Evolutionary conservation across 768 basidiomycete genomes (phyloP), one percentile per base, ranked within the genome.

Genomic region (Rhizopogon sp.): DNA sequence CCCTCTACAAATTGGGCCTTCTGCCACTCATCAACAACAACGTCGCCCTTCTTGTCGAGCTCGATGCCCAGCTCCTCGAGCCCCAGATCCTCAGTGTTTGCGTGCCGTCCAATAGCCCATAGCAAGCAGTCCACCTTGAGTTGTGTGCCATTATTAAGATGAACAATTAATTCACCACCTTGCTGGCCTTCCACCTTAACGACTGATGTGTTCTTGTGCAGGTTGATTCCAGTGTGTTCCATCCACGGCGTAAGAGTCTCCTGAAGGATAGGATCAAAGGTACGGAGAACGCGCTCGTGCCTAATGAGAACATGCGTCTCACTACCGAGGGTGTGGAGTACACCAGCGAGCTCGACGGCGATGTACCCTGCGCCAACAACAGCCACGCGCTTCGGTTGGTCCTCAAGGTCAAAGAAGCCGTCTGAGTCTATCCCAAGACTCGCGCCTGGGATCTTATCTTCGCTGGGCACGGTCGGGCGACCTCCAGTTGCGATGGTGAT

Each of bases 311-410:
- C 71, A 67, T 98, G 94, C 7, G 93, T 94, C 72, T 98, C 93
- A 37, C 87, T 81, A 20, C 95, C 93, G 54, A 97, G 83, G 6
- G 90, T 79, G 71, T 98, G 84, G 73, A 99, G 83, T 53, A 99
- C 83, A 17, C 97, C 97, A 5, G 96, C 93, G 44, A 99, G 84
- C 72, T 99, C 97, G 58, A 98, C 91, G 16, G 94, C 94, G 62
- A 99, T 98, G 70, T 99, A 99, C 1, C 97, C 97, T 13, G 97
- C 97, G 44, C 97, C 97, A 42, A 98, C 86, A 53, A 98, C 87
- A 3, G 87, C 95, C 31, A 97, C 94, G 55, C 93, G 83, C 72
- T 88, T 91, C 8, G 97, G 97, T 69, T 96, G 93, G 50, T 88
- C 80, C 60, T 84, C 83, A 43, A 99, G 82, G 43, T 84, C 91